phyloP scores from a whole-genome alignment of 371 early-diverging fungal species.

The Syncephalastrum sp. region DNA sequence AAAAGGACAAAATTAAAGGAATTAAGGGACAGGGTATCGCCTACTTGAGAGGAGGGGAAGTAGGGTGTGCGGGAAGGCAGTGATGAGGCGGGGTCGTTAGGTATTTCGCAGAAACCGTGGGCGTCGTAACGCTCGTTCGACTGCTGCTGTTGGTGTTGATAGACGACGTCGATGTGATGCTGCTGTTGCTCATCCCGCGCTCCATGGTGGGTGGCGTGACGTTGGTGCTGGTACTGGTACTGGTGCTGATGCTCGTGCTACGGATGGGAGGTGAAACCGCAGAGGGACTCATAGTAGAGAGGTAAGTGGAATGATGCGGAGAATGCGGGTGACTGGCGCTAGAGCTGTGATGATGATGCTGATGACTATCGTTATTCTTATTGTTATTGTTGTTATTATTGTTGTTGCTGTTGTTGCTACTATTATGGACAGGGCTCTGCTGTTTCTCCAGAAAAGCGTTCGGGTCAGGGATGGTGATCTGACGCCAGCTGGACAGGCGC shows the following conservation, averaged over 20 bases:
- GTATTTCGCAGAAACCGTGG: constrained; percentile 1
- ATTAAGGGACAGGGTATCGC: constrained; percentile 5
- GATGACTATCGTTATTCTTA: too few relatives aligned
- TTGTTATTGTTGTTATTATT: too few relatives aligned
- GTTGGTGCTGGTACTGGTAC: constrained; percentile 1
- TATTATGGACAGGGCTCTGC: not conserved
- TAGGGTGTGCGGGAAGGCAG: constrained; percentile 3
- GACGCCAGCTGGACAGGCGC: constrained; percentile 17
- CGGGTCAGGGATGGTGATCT: constrained; percentile 23
- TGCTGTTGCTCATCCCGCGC: constrained; percentile 21
- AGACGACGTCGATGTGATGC: constrained; percentile 15
- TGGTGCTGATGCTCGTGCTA: not conserved
- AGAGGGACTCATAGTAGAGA: too few relatives aligned
- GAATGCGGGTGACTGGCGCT: too few relatives aligned
- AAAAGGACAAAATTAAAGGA: not conserved
- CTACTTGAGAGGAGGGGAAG: constrained; percentile 6
- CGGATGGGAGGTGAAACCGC: not conserved
- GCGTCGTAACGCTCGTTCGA: constrained; percentile 2
- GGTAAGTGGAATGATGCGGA: too few relatives aligned
- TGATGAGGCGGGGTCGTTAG: not conserved
- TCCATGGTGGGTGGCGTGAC: constrained; percentile 15
- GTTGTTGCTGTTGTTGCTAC: not conserved
- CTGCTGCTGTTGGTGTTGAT: constrained; percentile 9
- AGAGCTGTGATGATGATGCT: too few relatives aligned
- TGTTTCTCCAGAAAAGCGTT: constrained; percentile 8